Percentiles rank a stretch among this genome's conserved stretches.
Evolutionary conservation across 2,329 filamentous ascomycete genomes (phyloP).

Genomic region (Phoma sp.): DNA sequence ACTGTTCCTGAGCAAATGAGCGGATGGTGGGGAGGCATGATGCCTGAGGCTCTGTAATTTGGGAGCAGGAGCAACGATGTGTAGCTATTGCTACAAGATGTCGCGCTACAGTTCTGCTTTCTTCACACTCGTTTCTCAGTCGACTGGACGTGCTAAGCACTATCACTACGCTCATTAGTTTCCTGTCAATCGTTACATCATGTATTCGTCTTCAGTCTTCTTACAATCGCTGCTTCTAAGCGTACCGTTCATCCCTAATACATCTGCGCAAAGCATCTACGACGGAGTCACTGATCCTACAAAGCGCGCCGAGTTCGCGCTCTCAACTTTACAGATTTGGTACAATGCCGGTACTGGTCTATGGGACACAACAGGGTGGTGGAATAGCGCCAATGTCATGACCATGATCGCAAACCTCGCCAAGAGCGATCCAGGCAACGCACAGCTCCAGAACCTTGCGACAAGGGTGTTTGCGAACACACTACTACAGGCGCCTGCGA

Average conservation of each 20-base stretch:
- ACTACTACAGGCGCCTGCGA: conserved; percentile 41
- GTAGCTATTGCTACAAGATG: conserved; percentile 12
- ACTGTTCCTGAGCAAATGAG: conserved; percentile 16
- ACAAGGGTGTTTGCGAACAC: conserved; percentile 55
- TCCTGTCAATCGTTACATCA: conserved; percentile 8
- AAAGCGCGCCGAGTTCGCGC: conserved; percentile 41
- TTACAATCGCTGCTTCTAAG: conserved; percentile 23
- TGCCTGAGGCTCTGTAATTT: conserved; percentile 9
- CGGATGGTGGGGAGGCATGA: conserved; percentile 12
- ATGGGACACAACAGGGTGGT: conserved; percentile 73
- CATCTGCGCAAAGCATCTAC: conserved; percentile 26
- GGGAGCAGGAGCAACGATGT: conserved; percentile 8
- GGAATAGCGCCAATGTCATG: conserved; percentile 74
- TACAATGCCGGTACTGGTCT: conserved; percentile 68
- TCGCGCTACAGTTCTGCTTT: conserved; percentile 2
- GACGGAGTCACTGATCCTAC: conserved; percentile 27
- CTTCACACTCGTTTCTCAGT: conserved; percentile 3
- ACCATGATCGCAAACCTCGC: conserved; percentile 67
- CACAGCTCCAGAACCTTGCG: conserved; percentile 47
- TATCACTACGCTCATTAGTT: background rate
- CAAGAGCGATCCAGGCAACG: conserved; percentile 31
- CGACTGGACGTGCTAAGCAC: background rate
- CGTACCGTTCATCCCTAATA: conserved; percentile 28
- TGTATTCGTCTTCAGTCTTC: conserved; percentile 27
- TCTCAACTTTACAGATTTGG: conserved; percentile 64